These are phyloP conservation scores for Stevia rebaudiana DNA, from an alignment of 140 eudicot species.

Conservation along the genomic window DNA sequence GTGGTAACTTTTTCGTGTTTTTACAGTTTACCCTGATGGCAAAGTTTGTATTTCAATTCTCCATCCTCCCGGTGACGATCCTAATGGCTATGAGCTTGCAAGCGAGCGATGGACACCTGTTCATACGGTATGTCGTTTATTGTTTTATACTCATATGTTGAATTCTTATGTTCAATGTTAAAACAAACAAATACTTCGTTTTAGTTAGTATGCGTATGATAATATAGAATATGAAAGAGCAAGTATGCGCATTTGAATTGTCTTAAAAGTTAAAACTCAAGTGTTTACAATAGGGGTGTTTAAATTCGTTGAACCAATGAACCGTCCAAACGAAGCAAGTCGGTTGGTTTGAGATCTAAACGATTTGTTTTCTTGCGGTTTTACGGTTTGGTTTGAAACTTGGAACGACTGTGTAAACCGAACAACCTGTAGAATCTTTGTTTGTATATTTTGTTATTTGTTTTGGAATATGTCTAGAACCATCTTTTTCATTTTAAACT, in stretches of 20 bases:
- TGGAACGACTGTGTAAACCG: no score
- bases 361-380: no score
- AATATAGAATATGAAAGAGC: not conserved
- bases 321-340: no score
- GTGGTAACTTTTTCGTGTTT: slow-evolving; percentile 4
- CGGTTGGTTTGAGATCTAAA: no score
- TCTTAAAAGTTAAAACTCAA: no score
- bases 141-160: not conserved
- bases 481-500: no score
- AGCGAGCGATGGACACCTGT: slow-evolving; percentile 99
- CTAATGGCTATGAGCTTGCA: slow-evolving; percentile 96
- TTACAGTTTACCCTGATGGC: slow-evolving; percentile 79
- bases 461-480: no score
- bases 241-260: not conserved
- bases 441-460: no score
- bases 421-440: no score
- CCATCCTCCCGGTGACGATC: slow-evolving; percentile 99
- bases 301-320: no score
- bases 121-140: slow-evolving; percentile 65
- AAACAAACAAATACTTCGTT: not conserved
- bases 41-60: slow-evolving; percentile 96
- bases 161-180: not conserved
- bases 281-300: not conserved
- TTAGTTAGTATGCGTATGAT: not conserved
- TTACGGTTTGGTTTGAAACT: no score